These are phyloP conservation scores for Fistulifera solaris DNA, from an alignment of 108 stramenopile species.

Conservation along the genomic window DNA sequence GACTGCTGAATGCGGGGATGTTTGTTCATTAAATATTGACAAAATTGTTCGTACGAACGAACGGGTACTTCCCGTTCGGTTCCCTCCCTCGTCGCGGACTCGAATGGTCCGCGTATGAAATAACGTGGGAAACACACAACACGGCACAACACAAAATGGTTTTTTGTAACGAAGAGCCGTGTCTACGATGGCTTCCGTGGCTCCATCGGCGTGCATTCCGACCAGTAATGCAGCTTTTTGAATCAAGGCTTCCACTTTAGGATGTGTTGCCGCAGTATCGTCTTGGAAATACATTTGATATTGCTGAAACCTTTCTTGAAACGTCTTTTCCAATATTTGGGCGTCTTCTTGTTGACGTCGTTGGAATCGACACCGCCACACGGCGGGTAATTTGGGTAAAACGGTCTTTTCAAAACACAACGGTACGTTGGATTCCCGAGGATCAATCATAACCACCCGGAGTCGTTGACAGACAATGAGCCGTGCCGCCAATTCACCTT, in stretches of 20 bases:
- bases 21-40: conserved; percentile 45
- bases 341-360: conserved; percentile 25
- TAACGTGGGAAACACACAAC: conserved; percentile 80
- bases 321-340: conserved; percentile 22
- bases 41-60: conserved; percentile 75
- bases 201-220: conserved; percentile 81
- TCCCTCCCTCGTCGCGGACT: not conserved
- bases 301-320: conserved; percentile 42
- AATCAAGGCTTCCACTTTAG: conserved; percentile 7
- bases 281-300: conserved; percentile 50
- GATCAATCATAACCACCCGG: conserved; percentile 69
- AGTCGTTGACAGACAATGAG: conserved; percentile 66
- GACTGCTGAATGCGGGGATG: conserved; percentile 25
- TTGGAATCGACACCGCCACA: conserved; percentile 59
- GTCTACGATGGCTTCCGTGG: conserved; percentile 83
- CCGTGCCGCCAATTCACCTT: conserved; percentile 74
- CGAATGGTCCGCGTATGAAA: conserved; percentile 30
- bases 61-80: conserved; percentile 32
- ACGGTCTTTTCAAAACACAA: conserved; percentile 54
- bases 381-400: conserved; percentile 72
- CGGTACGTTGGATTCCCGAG: conserved; percentile 50
- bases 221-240: conserved; percentile 48
- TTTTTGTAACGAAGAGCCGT: conserved; percentile 57
- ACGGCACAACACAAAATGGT: conserved; percentile 78
- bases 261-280: not conserved